Evolutionary conservation across 768 basidiomycete species (phyloP), one percentile per base, ranked within the genome.

Genomic region (Mycena indigotica): DNA sequence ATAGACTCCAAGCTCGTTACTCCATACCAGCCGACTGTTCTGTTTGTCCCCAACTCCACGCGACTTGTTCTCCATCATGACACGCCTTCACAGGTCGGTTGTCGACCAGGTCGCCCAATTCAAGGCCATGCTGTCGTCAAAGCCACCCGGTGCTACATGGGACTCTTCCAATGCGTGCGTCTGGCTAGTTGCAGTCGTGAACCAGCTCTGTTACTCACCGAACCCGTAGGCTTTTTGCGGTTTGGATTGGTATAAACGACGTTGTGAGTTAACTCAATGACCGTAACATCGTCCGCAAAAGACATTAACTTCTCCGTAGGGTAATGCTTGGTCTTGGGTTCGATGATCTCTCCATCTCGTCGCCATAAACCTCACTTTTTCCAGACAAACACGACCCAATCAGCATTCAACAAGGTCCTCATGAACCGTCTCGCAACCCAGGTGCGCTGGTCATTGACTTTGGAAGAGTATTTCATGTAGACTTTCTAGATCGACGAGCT

Each of bases 241-340:
- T 86, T 41, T 87, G 85, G 84, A 84, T 87, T 51, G 85, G 85
- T 2, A 87, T 87, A 56, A 87, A 87, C 58, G 85, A 86, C 52
- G 75, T 84, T 40, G 82, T 82, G 53, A 69, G 79, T 71, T 48
- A 59, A 57, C 69, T 55, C 26, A n/a, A 3, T 39, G 35, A 50
- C 4, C 0, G 13, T 25, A 40, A 4, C 12, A n/a, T n/a, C 38
- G 2, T 29, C 17, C 38, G 38, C 45, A 48, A 30, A 61, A 8
- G 32, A 35, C 32, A 8, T 61, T 57, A 58, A 65, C 58, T 35
- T 28, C 8, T 28, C 1, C 26, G 16, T 38, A 84, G 81, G 81
- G 79, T 32, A 79, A 81, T 60, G 79, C 80, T 1, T 81, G 73
- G 50, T 64, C 63, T 28, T 83, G 79, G 79, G 82, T 81, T 55